Base-by-base conservation (phyloP, 768 basidiomycete genomes). In the Boletus fagicola region DNA sequence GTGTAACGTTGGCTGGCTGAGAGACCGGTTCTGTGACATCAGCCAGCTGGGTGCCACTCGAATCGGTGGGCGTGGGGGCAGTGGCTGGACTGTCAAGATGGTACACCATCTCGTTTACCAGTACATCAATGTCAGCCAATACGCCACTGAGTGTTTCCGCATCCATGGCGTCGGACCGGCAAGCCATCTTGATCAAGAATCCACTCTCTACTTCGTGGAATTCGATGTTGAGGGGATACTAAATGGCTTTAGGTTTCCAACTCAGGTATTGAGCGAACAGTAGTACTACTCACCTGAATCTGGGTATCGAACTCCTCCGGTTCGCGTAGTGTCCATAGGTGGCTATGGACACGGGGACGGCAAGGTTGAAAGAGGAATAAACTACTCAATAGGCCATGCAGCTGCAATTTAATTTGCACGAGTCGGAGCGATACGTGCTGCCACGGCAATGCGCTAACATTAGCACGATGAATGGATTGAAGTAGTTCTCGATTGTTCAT, bases 221-320 rank as follows among this genome's bases (percentile, higher is more conserved):
- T 60, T 80, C 80, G 33, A 79, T 54, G 47, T 78, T 79, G 18
- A 80, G 52, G 4, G 77, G 70, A 57, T 81, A 81, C 80, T 81
- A 45, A 20, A 39, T 56, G 4, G 48, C 30, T 12, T 54, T 31
- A 51, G 35, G 38, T 18, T 26, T 20, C 22, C 28, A 49, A 47
- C 30, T 30, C 35, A 31, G 44, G 36, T 47, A n/a, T 11, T 51
- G 12, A 39, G 48, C 30, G 3, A 55, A 68, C 20, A 47, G 26
- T 15, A 7, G 15, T 31, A 28, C n/a, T 18, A 30, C 43, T 39
- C 58, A 77, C 79, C 74, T 64, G 76, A 47, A 64, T 45, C 24
- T 59, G 64, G 28, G 62, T 47, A 31, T 57, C 58, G 24, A 60
- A 58, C 15, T 56, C 68, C 26, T 45, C 59, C 13, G 38, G 57